These are phyloP conservation scores for Pichia sp. DNA, from an alignment of 1,139 yeast genomes.

Conservation along the genomic window DNA sequence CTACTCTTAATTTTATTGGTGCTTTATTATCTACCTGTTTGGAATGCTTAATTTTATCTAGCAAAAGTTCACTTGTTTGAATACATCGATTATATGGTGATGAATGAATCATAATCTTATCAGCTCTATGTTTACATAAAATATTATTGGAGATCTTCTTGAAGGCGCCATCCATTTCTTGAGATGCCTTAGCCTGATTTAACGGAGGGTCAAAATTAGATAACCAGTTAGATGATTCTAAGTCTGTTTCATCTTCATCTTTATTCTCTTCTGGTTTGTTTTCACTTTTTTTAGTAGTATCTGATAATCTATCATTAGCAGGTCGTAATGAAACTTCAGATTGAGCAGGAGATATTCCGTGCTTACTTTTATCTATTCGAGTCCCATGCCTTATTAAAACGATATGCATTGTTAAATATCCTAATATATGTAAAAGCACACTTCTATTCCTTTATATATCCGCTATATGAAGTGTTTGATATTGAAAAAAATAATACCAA, in stretches of 20 bases:
- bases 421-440: no score
- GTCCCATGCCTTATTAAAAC: slow-evolving; percentile 30
- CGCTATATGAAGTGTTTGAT: no score
- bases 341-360: slow-evolving; percentile 14
- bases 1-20: slow-evolving; percentile 28
- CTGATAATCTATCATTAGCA: background rate
- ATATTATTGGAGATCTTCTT: slow-evolving; percentile 20
- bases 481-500: no score
- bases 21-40: slow-evolving; percentile 4
- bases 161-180: slow-evolving; percentile 26
- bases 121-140: slow-evolving; percentile 7
- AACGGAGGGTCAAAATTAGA: slow-evolving; percentile 32
- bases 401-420: slow-evolving; percentile 25
- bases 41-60: slow-evolving; percentile 18
- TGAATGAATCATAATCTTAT: slow-evolving; percentile 32
- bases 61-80: slow-evolving; percentile 58
- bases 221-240: slow-evolving; percentile 25
- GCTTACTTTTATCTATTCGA: slow-evolving; percentile 26
- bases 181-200: slow-evolving; percentile 19
- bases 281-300: background rate
- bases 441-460: background rate
- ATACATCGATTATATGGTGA: slow-evolving; percentile 91
- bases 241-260: slow-evolving; percentile 8
- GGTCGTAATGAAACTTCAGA: slow-evolving; percentile 6
- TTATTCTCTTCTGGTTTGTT: background rate